A percentile compares a stretch with the other conserved stretches of the same genome.
These are phyloP conservation scores for Hymenoscyphus fraxineus DNA, from an alignment of 2,329 filamentous ascomycete genomes.

Conservation along the genomic window DNA sequence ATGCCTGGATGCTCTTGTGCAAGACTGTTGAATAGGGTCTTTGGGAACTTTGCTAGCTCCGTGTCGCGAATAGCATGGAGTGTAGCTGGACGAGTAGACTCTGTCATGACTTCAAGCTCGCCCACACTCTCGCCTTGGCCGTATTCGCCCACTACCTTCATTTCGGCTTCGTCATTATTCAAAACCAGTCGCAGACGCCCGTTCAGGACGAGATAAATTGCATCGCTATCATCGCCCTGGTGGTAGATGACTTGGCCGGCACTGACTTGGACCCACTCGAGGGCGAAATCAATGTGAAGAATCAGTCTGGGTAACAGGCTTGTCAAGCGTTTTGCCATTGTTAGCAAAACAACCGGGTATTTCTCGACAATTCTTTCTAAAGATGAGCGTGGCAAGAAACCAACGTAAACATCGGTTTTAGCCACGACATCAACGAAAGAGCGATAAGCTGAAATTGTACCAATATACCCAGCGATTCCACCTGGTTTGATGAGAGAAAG, in stretches of 20 bases:
- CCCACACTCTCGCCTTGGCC: conserved; percentile 97
- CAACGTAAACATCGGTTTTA: conserved; percentile 97
- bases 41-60: conserved; percentile 91
- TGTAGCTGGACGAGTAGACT: conserved; percentile 84
- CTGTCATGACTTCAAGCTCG: conserved; percentile 94
- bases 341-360: conserved; percentile 87
- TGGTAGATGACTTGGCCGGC: conserved; percentile 94
- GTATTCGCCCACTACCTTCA: conserved; percentile 85
- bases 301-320: conserved; percentile 84
- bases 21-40: conserved; percentile 94
- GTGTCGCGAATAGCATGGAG: conserved; percentile 95
- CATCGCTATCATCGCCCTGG: conserved; percentile 91
- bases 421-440: conserved; percentile 96
- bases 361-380: conserved; percentile 89
- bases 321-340: conserved; percentile 92
- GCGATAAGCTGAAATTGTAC: conserved; percentile 88
- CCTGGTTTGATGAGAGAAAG: conserved; percentile 92
- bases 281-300: conserved; percentile 93
- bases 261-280: conserved; percentile 97
- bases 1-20: conserved; percentile 97
- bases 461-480: conserved; percentile 88
- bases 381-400: conserved; percentile 80
- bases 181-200: conserved; percentile 82
- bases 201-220: conserved; percentile 96
- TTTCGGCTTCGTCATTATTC: conserved; percentile 74